phyloP scores from a whole-genome alignment of 169 alveolate genomes.

The Eimeria tenella region DNA sequence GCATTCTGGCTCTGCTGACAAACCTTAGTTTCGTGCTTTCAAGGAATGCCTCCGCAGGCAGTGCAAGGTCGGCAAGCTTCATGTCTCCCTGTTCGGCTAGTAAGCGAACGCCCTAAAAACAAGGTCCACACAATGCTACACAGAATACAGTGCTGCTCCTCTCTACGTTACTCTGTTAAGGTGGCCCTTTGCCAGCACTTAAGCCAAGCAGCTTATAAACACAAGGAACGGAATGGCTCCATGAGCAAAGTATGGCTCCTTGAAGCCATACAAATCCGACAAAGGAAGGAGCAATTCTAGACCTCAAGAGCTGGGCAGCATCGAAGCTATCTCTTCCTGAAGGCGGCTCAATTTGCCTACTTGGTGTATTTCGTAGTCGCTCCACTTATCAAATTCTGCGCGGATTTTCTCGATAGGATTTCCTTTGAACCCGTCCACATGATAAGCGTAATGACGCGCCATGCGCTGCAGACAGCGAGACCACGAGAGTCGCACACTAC shows the following conservation, averaged over 20 bases:
- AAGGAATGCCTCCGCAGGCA: constrained; percentile 71
- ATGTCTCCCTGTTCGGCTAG: constrained; percentile 70
- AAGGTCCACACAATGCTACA: neutral
- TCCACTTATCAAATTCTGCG: constrained; percentile 69
- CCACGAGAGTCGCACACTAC: neutral
- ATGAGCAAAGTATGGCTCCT: too few relatives aligned
- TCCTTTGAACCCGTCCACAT: constrained; percentile 78
- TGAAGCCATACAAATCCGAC: neutral
- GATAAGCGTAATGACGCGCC: constrained; percentile 37
- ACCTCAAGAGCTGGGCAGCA: neutral
- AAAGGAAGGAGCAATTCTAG: neutral
- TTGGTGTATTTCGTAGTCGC: constrained; percentile 82
- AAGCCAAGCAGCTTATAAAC: too few relatives aligned
- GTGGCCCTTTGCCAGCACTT: too few relatives aligned
- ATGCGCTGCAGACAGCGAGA: constrained; percentile 43
- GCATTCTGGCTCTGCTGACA: neutral
- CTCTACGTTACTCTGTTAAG: neutral
- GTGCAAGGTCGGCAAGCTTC: constrained; percentile 44
- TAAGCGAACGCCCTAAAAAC: constrained; percentile 60
- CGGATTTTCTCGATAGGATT: constrained; percentile 75
- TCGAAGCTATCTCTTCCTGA: neutral
- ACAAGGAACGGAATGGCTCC: too few relatives aligned
- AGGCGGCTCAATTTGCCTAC: neutral
- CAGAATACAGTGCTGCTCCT: neutral
- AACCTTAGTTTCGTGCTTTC: constrained; percentile 79